These are phyloP conservation scores for Ophiosphaerella herpotricha DNA, from an alignment of 2,329 filamentous ascomycete species.

Conservation along the genomic window DNA sequence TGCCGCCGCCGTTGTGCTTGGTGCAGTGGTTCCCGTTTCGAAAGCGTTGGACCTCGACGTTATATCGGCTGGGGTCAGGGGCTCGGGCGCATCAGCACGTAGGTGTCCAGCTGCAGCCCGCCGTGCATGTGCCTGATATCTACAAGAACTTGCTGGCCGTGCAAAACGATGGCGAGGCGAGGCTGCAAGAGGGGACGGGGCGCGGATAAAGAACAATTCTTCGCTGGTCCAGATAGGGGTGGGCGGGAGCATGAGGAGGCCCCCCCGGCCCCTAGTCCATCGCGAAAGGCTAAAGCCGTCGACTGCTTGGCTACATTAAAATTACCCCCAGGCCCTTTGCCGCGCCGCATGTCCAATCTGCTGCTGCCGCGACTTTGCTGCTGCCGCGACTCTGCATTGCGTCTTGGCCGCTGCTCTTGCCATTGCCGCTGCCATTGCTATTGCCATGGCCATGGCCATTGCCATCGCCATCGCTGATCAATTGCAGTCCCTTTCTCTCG, in stretches of 20 bases:
- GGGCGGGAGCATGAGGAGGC: constrained; percentile 26
- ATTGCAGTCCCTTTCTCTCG: too few relatives aligned
- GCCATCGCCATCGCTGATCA: neutral
- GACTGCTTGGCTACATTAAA: constrained; percentile 10
- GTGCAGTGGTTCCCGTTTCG: constrained; percentile 31
- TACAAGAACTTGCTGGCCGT: neutral
- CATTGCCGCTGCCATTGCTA: neutral
- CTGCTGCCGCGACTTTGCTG: too few relatives aligned
- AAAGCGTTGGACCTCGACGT: constrained; percentile 13
- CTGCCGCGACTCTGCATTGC: too few relatives aligned
- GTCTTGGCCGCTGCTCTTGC: too few relatives aligned
- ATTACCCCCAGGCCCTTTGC: constrained; percentile 15
- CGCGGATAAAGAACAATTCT: neutral
- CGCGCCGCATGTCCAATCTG: constrained; percentile 1
- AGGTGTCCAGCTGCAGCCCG: constrained; percentile 4
- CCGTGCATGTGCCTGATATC: neutral
- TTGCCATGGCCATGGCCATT: neutral
- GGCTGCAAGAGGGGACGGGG: constrained; percentile 2
- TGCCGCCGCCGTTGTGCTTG: constrained; percentile 6
- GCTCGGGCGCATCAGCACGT: neutral
- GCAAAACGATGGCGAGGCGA: neutral
- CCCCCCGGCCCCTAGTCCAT: constrained; percentile 12
- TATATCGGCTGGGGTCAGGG: constrained; percentile 5
- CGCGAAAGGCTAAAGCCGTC: constrained; percentile 14
- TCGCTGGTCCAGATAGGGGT: neutral